Evolutionary conservation across 2,329 filamentous ascomycete genomes (phyloP).

Genomic region (Diaporthe sp.): DNA sequence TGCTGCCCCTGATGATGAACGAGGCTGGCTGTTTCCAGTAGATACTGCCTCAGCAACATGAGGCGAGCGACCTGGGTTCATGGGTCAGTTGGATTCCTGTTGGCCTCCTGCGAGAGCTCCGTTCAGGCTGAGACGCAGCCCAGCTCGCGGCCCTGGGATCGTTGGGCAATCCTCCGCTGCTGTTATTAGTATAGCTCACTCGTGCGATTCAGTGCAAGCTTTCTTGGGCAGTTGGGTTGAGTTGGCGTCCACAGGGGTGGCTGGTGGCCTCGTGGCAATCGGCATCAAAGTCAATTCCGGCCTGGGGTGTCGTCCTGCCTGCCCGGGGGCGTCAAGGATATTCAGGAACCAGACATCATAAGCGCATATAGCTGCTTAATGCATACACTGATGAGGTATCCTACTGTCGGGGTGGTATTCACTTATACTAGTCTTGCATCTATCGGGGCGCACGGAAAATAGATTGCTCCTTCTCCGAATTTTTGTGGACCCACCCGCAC

Average conservation of each 20-base stretch:
- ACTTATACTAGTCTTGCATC: not conserved
- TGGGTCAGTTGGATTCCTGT: not conserved
- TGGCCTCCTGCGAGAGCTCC: not conserved
- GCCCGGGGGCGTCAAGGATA: conserved; percentile 6
- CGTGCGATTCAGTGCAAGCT: conserved; percentile 17
- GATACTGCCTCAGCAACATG: not conserved
- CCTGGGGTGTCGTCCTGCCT: not conserved
- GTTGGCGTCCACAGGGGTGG: not conserved
- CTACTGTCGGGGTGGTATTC: rapidly evolving
- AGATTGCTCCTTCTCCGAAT: conserved; percentile 34
- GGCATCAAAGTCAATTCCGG: conserved; percentile 23
- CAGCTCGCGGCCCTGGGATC: not conserved
- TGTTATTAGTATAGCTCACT: conserved; percentile 8
- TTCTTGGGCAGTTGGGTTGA: conserved; percentile 2
- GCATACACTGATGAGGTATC: not conserved
- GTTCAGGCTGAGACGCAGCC: not conserved
- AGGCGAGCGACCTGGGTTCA: not conserved
- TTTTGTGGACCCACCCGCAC: conserved; percentile 24
- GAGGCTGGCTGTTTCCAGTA: conserved; percentile 25
- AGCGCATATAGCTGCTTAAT: not conserved
- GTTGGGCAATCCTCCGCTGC: conserved; percentile 20
- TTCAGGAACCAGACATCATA: not conserved
- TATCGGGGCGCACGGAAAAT: conserved; percentile 27
- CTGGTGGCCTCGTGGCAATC: not conserved
- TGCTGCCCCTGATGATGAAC: not conserved